Base-by-base conservation (phyloP, 805 yeast genomes). In the Nakazawaea molendinolei region DNA sequence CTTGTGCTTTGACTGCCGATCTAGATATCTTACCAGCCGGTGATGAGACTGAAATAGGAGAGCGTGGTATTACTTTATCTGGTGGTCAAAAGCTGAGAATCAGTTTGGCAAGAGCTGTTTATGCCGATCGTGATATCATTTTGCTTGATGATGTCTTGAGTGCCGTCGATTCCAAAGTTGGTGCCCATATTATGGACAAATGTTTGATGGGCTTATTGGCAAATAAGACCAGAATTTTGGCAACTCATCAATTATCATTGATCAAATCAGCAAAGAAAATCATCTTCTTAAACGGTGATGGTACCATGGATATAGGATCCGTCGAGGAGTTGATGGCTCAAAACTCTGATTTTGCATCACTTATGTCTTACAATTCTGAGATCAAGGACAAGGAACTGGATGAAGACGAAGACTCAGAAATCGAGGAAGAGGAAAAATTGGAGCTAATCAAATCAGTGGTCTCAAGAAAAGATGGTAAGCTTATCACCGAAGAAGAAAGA, bases 31-130 rank as follows among this genome's bases (percentile, higher is more conserved):
- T 90, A 41, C 86, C 95, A 2, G 83, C 85, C 50, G 95, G 95
- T 36, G 97, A 92, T 55, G 68, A 68, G 36, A 92, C 98, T 4
- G 76, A 83, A 48, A 97, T 90, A 39, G 98, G 98, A 44, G 98
- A 90, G 62, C 86, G 90, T 56, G 98, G 98, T 45, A 89, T 90
- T 33, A 84, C 97, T 12, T 67, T 90, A 31, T 85, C 95, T 26
- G 98, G 98, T 33, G 98, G 98, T 29, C 97, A 92, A 58, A 92
- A 92, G 68, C 97, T 97, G 0, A 78, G 98, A 56, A 70, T 92
- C 24, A 79, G 95, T 1, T 70, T 90, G 34, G 97, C 98, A 0
- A 75, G 98, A 55, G 97, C 98, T 8, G 95, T 92, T 6, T 90
- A 92, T 55, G 74, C 96, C 8, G 71, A 97, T 45, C 92, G 97